Conservation (phyloP, 2,329 filamentous ascomycete genomes). For the Venturia carpophila region DNA sequence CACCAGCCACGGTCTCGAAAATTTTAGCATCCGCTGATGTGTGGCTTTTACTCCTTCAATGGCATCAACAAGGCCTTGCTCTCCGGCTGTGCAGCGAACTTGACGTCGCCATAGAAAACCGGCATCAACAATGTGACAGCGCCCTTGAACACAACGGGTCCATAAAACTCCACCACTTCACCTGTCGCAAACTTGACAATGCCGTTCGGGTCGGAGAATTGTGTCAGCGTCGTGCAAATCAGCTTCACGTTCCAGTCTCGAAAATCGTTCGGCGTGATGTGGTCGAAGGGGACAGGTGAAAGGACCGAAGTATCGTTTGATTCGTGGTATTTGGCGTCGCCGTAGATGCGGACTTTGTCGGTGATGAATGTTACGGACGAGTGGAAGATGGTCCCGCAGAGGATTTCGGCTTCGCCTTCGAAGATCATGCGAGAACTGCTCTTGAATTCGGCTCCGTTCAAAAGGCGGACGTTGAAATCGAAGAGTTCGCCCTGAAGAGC, state of each 20-base stretch:
- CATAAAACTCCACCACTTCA: background rate
- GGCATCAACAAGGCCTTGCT: background rate
- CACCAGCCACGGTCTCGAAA: background rate
- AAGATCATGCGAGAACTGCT: background rate
- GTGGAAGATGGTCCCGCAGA: background rate
- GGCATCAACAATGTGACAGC: background rate
- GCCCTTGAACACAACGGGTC: background rate
- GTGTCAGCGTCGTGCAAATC: background rate
- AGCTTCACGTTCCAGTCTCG: background rate
- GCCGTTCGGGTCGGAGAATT: background rate
- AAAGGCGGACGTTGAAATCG: background rate
- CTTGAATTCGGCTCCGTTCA: background rate
- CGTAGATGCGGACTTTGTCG: constrained; percentile 4
- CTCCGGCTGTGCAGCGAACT: constrained; percentile 1
- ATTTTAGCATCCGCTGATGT: background rate
- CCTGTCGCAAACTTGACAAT: background rate
- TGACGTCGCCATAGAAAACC: background rate
- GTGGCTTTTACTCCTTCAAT: background rate
- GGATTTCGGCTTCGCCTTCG: background rate
- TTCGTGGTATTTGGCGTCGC: background rate
- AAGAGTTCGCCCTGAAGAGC: no score
- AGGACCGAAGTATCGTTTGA: background rate
- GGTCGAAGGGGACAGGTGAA: background rate
- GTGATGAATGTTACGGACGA: background rate
- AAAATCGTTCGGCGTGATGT: background rate